Evolutionary conservation across 805 yeast species (phyloP).

Genomic region (Suhomyces emberorum): DNA sequence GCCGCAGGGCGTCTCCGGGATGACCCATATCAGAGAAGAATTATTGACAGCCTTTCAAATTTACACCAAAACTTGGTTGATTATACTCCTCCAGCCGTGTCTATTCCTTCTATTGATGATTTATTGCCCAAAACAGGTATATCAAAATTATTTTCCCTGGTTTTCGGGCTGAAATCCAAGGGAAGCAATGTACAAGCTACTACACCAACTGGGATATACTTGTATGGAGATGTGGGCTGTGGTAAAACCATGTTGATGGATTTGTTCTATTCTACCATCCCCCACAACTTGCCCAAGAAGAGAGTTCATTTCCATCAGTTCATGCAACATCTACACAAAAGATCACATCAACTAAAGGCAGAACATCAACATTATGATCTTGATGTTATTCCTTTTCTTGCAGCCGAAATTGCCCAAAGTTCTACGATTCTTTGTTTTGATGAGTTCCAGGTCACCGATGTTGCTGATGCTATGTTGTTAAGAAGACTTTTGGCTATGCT

Average conservation of each 20-base stretch:
- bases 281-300: constrained; percentile 68
- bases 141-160: constrained; percentile 28
- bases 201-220: constrained; percentile 74
- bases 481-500: constrained; percentile 68
- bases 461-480: constrained; percentile 96
- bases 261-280: constrained; percentile 81
- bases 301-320: constrained; percentile 95
- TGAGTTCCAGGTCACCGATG: constrained; percentile 97
- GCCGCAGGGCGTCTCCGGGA: constrained; percentile 53
- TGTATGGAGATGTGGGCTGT: constrained; percentile 97
- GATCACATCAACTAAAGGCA: constrained; percentile 70
- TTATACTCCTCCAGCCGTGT: constrained; percentile 63
- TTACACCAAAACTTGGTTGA: constrained; percentile 52
- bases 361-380: constrained; percentile 56
- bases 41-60: constrained; percentile 57
- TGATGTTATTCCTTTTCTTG: constrained; percentile 81
- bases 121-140: constrained; percentile 51
- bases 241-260: constrained; percentile 99
- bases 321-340: constrained; percentile 89
- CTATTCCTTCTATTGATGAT: constrained; percentile 48
- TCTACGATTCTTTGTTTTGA: constrained; percentile 88
- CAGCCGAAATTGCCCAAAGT: constrained; percentile 74
- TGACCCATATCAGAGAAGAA: constrained; percentile 78
- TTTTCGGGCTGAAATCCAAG: constrained; percentile 6
- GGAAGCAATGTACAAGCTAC: background rate